Evolutionary conservation across 2,329 filamentous ascomycete species (phyloP).

Genomic region (Aspergillus ochraceoroseus): DNA sequence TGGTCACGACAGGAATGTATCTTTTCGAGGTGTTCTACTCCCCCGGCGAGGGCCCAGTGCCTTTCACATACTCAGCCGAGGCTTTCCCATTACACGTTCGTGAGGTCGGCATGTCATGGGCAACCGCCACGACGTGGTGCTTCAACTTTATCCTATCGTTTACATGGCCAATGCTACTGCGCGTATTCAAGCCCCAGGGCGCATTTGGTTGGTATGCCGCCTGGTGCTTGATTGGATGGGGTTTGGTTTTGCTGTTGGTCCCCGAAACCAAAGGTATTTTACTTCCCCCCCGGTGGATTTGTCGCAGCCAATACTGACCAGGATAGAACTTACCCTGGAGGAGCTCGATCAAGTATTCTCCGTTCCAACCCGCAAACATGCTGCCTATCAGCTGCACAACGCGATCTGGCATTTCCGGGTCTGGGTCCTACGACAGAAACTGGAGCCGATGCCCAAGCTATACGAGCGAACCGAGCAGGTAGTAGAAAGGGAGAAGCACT

Average conservation of each 20-base stretch:
- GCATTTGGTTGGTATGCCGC: constrained; percentile 50
- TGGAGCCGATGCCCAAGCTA: constrained; percentile 24
- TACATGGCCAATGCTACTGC: constrained; percentile 51
- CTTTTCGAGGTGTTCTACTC: constrained; percentile 45
- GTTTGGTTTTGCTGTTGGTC: constrained; percentile 32
- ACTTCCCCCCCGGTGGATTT: background rate
- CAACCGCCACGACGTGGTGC: constrained; percentile 59
- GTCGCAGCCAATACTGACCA: constrained; percentile 11
- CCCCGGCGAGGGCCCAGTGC: constrained; percentile 60
- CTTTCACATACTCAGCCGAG: constrained; percentile 64
- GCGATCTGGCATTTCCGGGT: constrained; percentile 40
- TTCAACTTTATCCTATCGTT: constrained; percentile 53
- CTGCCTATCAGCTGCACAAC: constrained; percentile 39
- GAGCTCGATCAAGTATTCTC: constrained; percentile 53
- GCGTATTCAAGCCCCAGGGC: constrained; percentile 48
- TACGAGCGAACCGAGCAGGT: constrained; percentile 28
- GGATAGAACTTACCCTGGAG: constrained; percentile 40
- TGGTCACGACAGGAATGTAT: constrained; percentile 45
- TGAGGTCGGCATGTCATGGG: constrained; percentile 57
- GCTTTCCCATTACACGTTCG: constrained; percentile 62
- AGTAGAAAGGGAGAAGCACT: too few relatives aligned
- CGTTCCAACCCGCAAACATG: constrained; percentile 44
- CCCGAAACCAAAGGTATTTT: constrained; percentile 35
- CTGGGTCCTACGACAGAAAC: constrained; percentile 33
- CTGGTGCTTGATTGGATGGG: constrained; percentile 44